Evolutionary conservation across 495 filamentous ascomycete species (phyloP).

Genomic region (Penicillium ucsense): DNA sequence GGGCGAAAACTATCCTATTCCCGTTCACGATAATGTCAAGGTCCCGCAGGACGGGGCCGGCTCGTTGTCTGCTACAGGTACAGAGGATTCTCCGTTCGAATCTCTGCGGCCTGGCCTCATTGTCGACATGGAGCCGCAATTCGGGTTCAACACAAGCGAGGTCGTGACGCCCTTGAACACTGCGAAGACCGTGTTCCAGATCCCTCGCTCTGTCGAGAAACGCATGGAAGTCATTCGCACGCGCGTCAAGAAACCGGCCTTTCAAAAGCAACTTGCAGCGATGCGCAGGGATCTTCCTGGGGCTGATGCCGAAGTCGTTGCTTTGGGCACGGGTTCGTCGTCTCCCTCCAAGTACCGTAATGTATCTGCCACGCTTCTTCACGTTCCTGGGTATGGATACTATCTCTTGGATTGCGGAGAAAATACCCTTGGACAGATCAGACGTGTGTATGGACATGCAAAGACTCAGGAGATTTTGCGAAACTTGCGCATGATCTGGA

Average conservation of each 20-base stretch:
- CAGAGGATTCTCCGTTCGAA: conserved; percentile 15
- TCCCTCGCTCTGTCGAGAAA: conserved; percentile 35
- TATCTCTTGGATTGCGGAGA: conserved; percentile 90
- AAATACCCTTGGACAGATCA: conserved; percentile 84
- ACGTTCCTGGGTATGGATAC: conserved; percentile 72
- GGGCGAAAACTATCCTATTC: conserved; percentile 54
- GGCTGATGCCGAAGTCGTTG: conserved; percentile 68
- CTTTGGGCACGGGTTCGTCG: conserved; percentile 85
- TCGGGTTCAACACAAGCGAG: conserved; percentile 40
- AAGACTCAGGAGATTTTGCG: conserved; percentile 59
- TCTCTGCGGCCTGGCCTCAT: conserved; percentile 40
- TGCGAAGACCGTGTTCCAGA: conserved; percentile 18
- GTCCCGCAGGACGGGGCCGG: conserved; percentile 20
- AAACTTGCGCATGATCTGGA: conserved; percentile 80
- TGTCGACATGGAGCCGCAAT: conserved; percentile 57
- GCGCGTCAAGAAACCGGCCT: conserved; percentile 16
- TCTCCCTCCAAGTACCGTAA: conserved; percentile 89
- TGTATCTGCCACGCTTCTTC: conserved; percentile 77
- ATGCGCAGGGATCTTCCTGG: conserved; percentile 48
- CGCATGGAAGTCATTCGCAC: conserved; percentile 20
- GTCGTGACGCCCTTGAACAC: conserved; percentile 47
- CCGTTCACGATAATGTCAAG: conserved; percentile 45
- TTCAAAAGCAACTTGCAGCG: conserved; percentile 25
- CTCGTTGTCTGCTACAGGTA: not conserved
- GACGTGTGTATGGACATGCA: conserved; percentile 53